A percentile compares a stretch with the other conserved stretches of the same genome.
These are phyloP conservation scores for Gnetum montanum DNA, from an alignment of 75 land plant species.

Conservation along the genomic window DNA sequence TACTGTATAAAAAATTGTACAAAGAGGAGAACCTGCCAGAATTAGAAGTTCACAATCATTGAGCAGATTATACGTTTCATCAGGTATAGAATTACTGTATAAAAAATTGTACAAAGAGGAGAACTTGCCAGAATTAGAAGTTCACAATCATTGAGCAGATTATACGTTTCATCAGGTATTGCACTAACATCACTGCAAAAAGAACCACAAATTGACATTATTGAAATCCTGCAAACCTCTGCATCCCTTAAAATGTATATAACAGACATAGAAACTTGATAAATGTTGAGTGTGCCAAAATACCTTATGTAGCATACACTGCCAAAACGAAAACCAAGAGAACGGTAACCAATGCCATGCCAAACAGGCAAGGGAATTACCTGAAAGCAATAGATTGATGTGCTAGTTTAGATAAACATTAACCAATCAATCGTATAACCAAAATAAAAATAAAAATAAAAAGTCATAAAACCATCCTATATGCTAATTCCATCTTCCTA, in stretches of 20 bases:
- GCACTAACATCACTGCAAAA: constrained; percentile 88
- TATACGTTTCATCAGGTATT: constrained; percentile 87
- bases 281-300: no score
- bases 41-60: constrained; percentile 81
- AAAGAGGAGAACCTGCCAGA: constrained; percentile 33
- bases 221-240: no score
- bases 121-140: constrained; percentile 63
- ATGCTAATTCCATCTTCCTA: no score
- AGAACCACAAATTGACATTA: background rate
- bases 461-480: no score
- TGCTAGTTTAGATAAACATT: background rate
- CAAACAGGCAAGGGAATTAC: constrained; percentile 95
- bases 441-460: no score
- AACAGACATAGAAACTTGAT: no score
- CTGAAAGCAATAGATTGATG: constrained; percentile 23
- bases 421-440: no score
- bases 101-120: no score
- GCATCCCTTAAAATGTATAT: no score
- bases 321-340: constrained; percentile 94
- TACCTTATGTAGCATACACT: constrained; percentile 93
- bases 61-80: constrained; percentile 77
- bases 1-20: no score
- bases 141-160: constrained; percentile 72
- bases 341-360: constrained; percentile 93
- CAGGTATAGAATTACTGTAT: no score